Conservation (phyloP, 768 basidiomycete genomes). For the Tulasnella sp. region DNA sequence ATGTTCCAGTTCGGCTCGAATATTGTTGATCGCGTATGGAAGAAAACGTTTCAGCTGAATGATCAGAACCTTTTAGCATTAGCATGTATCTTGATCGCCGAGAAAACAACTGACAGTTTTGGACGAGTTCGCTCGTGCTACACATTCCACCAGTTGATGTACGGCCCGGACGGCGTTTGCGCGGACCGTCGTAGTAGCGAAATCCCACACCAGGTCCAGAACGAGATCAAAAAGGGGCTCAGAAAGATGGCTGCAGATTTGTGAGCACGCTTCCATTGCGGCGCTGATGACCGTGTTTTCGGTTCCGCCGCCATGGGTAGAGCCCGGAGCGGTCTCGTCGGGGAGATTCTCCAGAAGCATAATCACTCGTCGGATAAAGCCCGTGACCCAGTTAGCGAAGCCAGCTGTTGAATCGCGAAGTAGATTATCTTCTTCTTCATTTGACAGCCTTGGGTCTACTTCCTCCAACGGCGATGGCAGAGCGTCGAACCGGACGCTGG, state of each 20-base stretch:
- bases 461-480: slow-evolving; percentile 17
- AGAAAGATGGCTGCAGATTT: slow-evolving; percentile 71
- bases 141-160: slow-evolving; percentile 73
- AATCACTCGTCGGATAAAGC: slow-evolving; percentile 65
- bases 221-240: slow-evolving; percentile 73
- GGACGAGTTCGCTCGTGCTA: slow-evolving; percentile 66
- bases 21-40: slow-evolving; percentile 61
- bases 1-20: slow-evolving; percentile 75
- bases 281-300: slow-evolving; percentile 51
- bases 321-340: slow-evolving; percentile 43
- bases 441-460: slow-evolving; percentile 23
- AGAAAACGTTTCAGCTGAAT: slow-evolving; percentile 70
- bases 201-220: slow-evolving; percentile 72
- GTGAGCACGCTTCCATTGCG: slow-evolving; percentile 61
- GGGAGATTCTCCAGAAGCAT: slow-evolving; percentile 88
- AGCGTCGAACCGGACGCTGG: neutral
- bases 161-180: slow-evolving; percentile 84
- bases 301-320: neutral
- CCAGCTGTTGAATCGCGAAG: slow-evolving; percentile 68
- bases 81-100: neutral
- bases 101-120: slow-evolving; percentile 53
- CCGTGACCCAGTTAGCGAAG: slow-evolving; percentile 75
- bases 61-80: slow-evolving; percentile 31
- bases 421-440: slow-evolving; percentile 49
- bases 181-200: slow-evolving; percentile 76